phyloP scores from a whole-genome alignment of 352 stramenopile genomes.

The Proteromonas lacertae region DNA sequence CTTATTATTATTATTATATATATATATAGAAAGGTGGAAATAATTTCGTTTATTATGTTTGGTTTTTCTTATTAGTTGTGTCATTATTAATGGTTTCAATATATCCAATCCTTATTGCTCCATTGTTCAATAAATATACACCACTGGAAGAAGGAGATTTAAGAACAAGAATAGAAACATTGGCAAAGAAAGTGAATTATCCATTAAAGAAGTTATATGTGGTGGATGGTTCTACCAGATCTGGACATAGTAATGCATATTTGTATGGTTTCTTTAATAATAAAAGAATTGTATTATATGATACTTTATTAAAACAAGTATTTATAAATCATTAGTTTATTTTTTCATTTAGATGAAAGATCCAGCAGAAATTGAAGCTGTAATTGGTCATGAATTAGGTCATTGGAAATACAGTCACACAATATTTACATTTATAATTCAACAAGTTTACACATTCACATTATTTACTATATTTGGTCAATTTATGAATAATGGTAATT shows the following conservation, averaged over 20 bases:
- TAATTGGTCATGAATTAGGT: conserved; percentile 73
- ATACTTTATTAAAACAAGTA: conserved; percentile 72
- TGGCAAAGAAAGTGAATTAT: conserved; percentile 52
- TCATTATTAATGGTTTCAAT: conserved; percentile 73
- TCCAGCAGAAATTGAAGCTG: conserved; percentile 58
- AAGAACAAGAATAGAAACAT: conserved; percentile 21
- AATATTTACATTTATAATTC: conserved; percentile 53
- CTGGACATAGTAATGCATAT: conserved; percentile 51
- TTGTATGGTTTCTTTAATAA: conserved; percentile 73
- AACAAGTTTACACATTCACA: conserved; percentile 38
- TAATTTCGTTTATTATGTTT: conserved; percentile 60
- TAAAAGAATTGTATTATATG: conserved; percentile 80
- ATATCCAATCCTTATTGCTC: conserved; percentile 73
- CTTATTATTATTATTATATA: too few species aligned
- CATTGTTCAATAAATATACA: conserved; percentile 82
- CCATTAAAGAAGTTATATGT: conserved; percentile 85
- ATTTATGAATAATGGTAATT: conserved; percentile 11
- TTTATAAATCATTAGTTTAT: conserved; percentile 11
- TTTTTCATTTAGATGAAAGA: conserved; percentile 1
- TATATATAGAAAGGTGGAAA: conserved; percentile 21
- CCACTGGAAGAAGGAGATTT: conserved; percentile 13
- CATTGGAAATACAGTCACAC: conserved; percentile 85
- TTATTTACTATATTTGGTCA: conserved; percentile 32
- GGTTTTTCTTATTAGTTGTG: conserved; percentile 63
- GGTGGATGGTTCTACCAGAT: conserved; percentile 79